phyloP scores from a whole-genome alignment of 768 basidiomycete genomes.

The Phaeotremella skinneri region DNA sequence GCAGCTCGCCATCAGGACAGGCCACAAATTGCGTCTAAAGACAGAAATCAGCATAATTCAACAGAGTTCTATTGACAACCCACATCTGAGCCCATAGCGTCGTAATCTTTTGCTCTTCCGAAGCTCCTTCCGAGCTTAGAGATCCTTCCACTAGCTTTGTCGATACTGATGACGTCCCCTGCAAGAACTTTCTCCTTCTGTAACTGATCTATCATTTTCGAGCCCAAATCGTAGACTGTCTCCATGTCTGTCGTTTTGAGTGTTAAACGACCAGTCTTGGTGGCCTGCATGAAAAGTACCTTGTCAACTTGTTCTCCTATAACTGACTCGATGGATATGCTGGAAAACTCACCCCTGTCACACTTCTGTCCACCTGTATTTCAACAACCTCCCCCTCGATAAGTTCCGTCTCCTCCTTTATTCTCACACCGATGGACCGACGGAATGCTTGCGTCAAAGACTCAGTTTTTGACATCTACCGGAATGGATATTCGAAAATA shows the following conservation, averaged over 20 bases:
- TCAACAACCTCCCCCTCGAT: constrained; percentile 98
- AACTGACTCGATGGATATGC: background rate
- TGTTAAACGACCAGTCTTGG: constrained; percentile 94
- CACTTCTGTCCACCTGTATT: constrained; percentile 93
- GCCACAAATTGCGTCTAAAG: constrained; percentile 92
- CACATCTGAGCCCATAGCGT: constrained; percentile 98
- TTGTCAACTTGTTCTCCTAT: background rate
- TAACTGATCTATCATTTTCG: constrained; percentile 97
- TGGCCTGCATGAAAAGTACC: constrained; percentile 61
- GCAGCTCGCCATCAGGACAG: constrained; percentile 96
- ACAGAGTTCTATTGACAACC: constrained; percentile 46
- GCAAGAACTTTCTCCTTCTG: constrained; percentile 92
- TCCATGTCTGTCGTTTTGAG: constrained; percentile 99
- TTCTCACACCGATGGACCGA: constrained; percentile 91
- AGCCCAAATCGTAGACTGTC: constrained; percentile 96
- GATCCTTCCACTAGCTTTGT: constrained; percentile 95
- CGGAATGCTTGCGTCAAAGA: constrained; percentile 95
- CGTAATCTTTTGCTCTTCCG: constrained; percentile 95
- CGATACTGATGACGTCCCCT: constrained; percentile 93
- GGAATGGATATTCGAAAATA: too few species aligned
- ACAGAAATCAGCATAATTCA: constrained; percentile 1
- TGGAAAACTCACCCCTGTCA: constrained; percentile 74
- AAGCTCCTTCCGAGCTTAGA: constrained; percentile 94
- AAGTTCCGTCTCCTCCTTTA: constrained; percentile 95
- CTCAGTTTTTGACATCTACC: constrained; percentile 97